Evolutionary conservation across 2,329 filamentous ascomycete genomes (phyloP).

Genomic region (Parastagonospora nodorum): DNA sequence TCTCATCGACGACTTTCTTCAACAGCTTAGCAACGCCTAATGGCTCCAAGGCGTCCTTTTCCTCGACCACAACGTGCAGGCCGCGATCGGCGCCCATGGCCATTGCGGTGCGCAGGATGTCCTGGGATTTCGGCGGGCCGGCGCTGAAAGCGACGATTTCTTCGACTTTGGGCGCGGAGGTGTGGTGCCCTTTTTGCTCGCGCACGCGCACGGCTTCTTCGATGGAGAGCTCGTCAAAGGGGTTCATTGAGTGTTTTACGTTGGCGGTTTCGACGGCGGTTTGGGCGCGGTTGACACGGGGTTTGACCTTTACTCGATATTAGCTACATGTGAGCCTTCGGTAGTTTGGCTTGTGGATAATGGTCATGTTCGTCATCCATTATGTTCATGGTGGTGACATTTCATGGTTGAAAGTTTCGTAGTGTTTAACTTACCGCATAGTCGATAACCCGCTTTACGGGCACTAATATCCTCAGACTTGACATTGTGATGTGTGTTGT

Average conservation of each 20-base stretch:
- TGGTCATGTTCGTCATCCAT: not conserved
- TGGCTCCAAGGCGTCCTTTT: slow-evolving; percentile 80
- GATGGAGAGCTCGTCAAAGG: slow-evolving; percentile 97
- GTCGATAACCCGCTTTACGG: slow-evolving; percentile 63
- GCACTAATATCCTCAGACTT: slow-evolving; percentile 59
- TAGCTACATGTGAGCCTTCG: slow-evolving; percentile 6
- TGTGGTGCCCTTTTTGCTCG: slow-evolving; percentile 67
- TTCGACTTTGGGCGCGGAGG: slow-evolving; percentile 61
- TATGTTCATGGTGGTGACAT: not conserved
- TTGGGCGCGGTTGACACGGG: slow-evolving; percentile 70
- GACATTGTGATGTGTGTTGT: slow-evolving; percentile 45
- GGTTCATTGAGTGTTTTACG: slow-evolving; percentile 98
- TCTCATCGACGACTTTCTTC: slow-evolving; percentile 75
- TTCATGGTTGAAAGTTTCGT: too few relatives aligned
- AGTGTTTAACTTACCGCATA: slow-evolving; percentile 54
- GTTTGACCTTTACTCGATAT: slow-evolving; percentile 62
- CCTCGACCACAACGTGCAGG: slow-evolving; percentile 71
- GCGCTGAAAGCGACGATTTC: slow-evolving; percentile 91
- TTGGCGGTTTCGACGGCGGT: slow-evolving; percentile 90
- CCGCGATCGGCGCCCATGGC: slow-evolving; percentile 96
- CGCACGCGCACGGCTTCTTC: slow-evolving; percentile 95
- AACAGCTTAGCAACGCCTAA: slow-evolving; percentile 91
- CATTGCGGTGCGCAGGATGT: slow-evolving; percentile 94
- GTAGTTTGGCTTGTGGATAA: not conserved
- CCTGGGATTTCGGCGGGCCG: slow-evolving; percentile 83